A percentile compares a stretch with the other conserved stretches of the same genome.
Conservation (phyloP, 2,329 filamentous ascomycete genomes). For the Aspergillus sp. region DNA sequence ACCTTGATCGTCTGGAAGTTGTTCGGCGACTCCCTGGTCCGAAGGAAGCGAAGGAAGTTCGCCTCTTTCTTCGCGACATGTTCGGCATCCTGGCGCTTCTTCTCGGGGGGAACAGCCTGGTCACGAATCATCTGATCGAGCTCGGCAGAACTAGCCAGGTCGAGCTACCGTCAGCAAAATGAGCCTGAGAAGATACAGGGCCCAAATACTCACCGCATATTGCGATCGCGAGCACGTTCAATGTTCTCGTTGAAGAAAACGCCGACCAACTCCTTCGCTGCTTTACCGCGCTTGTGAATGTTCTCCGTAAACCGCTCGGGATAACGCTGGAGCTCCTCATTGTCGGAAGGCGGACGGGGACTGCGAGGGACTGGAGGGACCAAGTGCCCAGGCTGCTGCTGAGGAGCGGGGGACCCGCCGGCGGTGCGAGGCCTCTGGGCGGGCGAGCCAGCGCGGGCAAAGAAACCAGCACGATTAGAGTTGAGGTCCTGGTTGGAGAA, state of each 20-base stretch:
- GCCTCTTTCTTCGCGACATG: slow-evolving; percentile 80
- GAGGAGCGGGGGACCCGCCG: slow-evolving; percentile 43
- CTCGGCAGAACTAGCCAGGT: slow-evolving; percentile 64
- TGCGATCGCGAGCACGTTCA: slow-evolving; percentile 86
- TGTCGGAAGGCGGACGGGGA: slow-evolving; percentile 47
- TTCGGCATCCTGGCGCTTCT: slow-evolving; percentile 77
- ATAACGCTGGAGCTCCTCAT: slow-evolving; percentile 65
- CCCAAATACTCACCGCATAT: slow-evolving; percentile 61
- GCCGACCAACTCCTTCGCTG: slow-evolving; percentile 56
- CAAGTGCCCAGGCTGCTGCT: slow-evolving; percentile 53
- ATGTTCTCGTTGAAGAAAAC: slow-evolving; percentile 98
- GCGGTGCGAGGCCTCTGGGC: slow-evolving; percentile 75
- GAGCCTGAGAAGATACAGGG: not conserved
- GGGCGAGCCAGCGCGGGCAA: slow-evolving; percentile 60
- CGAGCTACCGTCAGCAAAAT: slow-evolving; percentile 2
- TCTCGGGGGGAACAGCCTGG: slow-evolving; percentile 60
- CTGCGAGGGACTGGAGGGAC: slow-evolving; percentile 57
- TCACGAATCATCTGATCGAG: slow-evolving; percentile 79
- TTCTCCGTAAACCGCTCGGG: slow-evolving; percentile 83
- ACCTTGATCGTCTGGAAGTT: slow-evolving; percentile 97
- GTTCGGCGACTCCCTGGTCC: slow-evolving; percentile 83
- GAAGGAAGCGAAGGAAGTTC: slow-evolving; percentile 84
- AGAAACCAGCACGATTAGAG: slow-evolving; percentile 59
- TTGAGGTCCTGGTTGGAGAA: slow-evolving; percentile 94
- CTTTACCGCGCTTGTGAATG: slow-evolving; percentile 63